These are phyloP conservation scores for Aspergillus chevalieri DNA, from an alignment of 2,329 filamentous ascomycete species.

Conservation along the genomic window DNA sequence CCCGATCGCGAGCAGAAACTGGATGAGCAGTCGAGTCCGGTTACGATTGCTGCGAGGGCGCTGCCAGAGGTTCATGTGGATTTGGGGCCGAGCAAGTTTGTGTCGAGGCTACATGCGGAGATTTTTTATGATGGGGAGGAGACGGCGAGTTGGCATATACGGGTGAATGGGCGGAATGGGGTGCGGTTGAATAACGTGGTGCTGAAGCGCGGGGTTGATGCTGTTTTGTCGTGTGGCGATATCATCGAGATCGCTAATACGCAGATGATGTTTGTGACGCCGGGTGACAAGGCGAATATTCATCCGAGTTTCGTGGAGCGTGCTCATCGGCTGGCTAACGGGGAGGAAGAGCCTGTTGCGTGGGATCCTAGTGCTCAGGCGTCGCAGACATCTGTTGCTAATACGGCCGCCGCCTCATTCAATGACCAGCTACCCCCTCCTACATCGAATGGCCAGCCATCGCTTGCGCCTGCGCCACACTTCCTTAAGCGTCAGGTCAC, in stretches of 20 bases:
- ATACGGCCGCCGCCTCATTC: neutral
- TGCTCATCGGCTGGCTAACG: constrained; percentile 45
- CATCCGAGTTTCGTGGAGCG: constrained; percentile 64
- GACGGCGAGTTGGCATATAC: constrained; percentile 66
- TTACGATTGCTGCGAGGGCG: constrained; percentile 38
- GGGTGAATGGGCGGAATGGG: constrained; percentile 86
- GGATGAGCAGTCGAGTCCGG: constrained; percentile 43
- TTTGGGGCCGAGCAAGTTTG: constrained; percentile 74
- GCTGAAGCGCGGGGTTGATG: constrained; percentile 61
- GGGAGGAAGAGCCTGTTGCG: constrained; percentile 30
- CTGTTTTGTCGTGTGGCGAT: constrained; percentile 72
- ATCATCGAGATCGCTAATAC: constrained; percentile 87
- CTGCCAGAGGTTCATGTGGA: constrained; percentile 69
- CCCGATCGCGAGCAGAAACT: constrained; percentile 40
- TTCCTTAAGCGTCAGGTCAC: constrained; percentile 40
- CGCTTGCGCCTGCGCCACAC: constrained; percentile 39
- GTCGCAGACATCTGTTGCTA: constrained; percentile 9
- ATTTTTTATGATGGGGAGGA: constrained; percentile 67
- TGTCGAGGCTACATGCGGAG: constrained; percentile 69
- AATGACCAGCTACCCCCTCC: constrained; percentile 8
- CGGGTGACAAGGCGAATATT: constrained; percentile 64
- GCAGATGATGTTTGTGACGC: constrained; percentile 99
- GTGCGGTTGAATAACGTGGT: constrained; percentile 72
- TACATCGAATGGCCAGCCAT: constrained; percentile 24
- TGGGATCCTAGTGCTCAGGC: constrained; percentile 26